Percentiles rank a stretch among this genome's conserved stretches.
Conservation (phyloP, 1,139 yeast genomes). For the Pneumocystis wakefieldiae region DNA sequence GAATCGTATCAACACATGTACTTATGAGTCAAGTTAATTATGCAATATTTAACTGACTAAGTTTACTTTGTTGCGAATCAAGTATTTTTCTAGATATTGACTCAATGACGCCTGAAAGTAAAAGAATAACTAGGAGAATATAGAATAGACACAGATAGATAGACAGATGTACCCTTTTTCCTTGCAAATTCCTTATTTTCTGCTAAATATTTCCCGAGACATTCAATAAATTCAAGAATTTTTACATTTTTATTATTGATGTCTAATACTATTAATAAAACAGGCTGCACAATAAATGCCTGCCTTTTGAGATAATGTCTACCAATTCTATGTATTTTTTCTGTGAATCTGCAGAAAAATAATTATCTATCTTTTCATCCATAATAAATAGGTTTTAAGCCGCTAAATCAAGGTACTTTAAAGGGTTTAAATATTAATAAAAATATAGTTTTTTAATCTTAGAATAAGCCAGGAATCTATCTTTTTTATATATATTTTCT, state of each 20-base stretch:
- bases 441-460: too few relatives aligned
- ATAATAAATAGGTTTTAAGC: too few relatives aligned
- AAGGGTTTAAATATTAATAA: too few relatives aligned
- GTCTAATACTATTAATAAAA: neutral
- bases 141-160: too few relatives aligned
- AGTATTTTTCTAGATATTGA: neutral
- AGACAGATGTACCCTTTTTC: neutral
- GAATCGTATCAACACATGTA: neutral
- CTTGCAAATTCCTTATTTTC: neutral
- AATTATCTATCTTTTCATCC: neutral
- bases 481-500: too few relatives aligned
- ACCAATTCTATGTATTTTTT: neutral
- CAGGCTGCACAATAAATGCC: neutral
- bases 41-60: neutral
- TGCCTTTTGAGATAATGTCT: neutral
- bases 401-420: too few relatives aligned
- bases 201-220: neutral
- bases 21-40: neutral
- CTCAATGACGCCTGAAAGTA: neutral
- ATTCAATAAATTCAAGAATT: neutral
- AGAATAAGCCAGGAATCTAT: too few relatives aligned
- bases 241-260: neutral
- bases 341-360: neutral
- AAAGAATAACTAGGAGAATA: neutral
- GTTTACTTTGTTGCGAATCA: neutral